phyloP scores from a whole-genome alignment of 306 rosid species.

The Vigna reflexopilosa region DNA sequence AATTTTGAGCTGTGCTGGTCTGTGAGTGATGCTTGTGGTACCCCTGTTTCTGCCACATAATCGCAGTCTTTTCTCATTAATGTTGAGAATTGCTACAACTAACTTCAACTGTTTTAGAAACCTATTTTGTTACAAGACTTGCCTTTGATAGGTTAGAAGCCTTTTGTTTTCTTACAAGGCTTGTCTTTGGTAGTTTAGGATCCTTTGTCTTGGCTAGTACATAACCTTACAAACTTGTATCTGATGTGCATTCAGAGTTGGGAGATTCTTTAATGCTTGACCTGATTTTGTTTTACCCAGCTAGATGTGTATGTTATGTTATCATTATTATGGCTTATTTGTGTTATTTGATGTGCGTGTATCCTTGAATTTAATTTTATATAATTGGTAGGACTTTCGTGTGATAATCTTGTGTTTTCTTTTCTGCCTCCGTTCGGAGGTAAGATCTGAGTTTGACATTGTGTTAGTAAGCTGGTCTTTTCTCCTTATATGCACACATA shows the following conservation, averaged over 20 bases:
- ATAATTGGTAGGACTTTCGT: neutral
- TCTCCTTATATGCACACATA: constrained; percentile 12
- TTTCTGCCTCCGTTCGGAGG: neutral
- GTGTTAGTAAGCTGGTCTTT: neutral
- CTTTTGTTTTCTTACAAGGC: neutral
- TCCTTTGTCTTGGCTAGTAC: constrained; percentile 10
- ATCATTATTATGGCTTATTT: neutral
- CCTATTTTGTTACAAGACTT: constrained; percentile 1
- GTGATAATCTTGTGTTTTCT: constrained; percentile 7
- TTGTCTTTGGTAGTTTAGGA: neutral
- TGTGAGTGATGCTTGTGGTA: neutral
- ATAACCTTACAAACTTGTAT: neutral
- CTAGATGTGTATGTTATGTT: neutral
- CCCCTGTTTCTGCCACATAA: neutral
- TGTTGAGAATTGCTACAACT: neutral
- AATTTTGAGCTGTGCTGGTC: neutral
- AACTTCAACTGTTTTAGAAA: constrained; percentile 4
- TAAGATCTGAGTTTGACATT: constrained; percentile 24
- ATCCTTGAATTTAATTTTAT: neutral
- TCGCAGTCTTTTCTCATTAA: neutral
- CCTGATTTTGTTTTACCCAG: too few relatives aligned
- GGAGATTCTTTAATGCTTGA: neutral
- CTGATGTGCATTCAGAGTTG: neutral
- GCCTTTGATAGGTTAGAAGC: neutral
- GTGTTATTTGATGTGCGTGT: too few relatives aligned